Evolutionary conservation across 176 grass and related monocot species (phyloP), one percentile per base, ranked within the genome.

Genomic region (Carex cristatella): DNA sequence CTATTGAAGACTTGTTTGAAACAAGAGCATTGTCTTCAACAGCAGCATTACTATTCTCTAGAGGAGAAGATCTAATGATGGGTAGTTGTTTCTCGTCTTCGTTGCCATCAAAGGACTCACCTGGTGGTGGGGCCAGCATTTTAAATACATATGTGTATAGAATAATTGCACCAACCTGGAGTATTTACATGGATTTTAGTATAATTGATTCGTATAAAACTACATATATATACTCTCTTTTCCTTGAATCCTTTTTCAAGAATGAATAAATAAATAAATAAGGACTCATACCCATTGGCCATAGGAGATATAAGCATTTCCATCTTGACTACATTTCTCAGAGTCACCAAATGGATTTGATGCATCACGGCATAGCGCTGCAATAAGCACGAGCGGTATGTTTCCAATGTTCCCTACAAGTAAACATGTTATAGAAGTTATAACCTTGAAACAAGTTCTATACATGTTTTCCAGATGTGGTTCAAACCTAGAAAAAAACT

Each of bases 71-170:
- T 69, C 49, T 69, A 53, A 27, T 51, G 16, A 67, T 55, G 19
- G 81, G 81, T 67, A 83, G 64, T 69, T 81, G 91, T 46, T 90
- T 91, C 63, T 84, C 83, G 5, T 89, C 93, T 15, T 94, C 91
- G 37, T 49, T 44, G 7, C 71, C 84, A 96, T 96, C 91, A 93
- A 98, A 98, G 48, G 88, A 92, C 83, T 84, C 60, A 27, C 91
- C 97, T 48, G 85, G 89, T 77, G 97, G 97, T 69, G 97, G 93
- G 73, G 93, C 92, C 88, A 99, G 91, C 97, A 99, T 99, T 88
- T 94, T 94, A 91, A 96, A 96, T 51, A 99, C 97, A 76, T 99
- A 99, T 65, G 97, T 99, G 89, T 99, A 99, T 82, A 99, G 81
- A 88, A 99, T 90, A 84, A 99, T 95, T 23, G 97, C 97, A 77